Evolutionary conservation across 805 yeast species (phyloP).

Genomic region (Saturnispora dispora): DNA sequence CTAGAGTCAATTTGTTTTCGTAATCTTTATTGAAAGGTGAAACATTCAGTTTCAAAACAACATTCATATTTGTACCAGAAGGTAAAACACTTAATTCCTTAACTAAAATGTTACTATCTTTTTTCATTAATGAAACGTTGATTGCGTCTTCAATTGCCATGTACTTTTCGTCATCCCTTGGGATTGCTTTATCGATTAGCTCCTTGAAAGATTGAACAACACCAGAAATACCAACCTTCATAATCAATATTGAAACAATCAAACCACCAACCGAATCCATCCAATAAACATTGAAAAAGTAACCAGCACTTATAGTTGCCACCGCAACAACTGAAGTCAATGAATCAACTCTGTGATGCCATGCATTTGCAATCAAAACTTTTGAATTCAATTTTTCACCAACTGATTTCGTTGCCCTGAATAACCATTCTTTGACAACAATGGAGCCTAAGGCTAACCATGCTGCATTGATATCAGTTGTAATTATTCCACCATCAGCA

Average conservation of each 20-base stretch:
- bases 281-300: slow-evolving; percentile 68
- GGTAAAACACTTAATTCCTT: slow-evolving; percentile 38
- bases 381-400: slow-evolving; percentile 75
- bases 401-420: slow-evolving; percentile 69
- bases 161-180: slow-evolving; percentile 42
- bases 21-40: slow-evolving; percentile 23
- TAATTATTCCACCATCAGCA: slow-evolving; percentile 23
- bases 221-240: slow-evolving; percentile 78
- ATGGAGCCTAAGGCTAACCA: slow-evolving; percentile 93
- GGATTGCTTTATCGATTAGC: slow-evolving; percentile 64
- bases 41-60: slow-evolving; percentile 26
- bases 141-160: slow-evolving; percentile 30
- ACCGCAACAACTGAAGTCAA: slow-evolving; percentile 87
- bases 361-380: slow-evolving; percentile 91
- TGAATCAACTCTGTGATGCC: slow-evolving; percentile 97
- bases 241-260: slow-evolving; percentile 70
- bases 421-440: slow-evolving; percentile 79
- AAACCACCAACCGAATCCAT: slow-evolving; percentile 90
- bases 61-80: slow-evolving; percentile 46
- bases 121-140: slow-evolving; percentile 26
- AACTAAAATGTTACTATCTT: slow-evolving; percentile 25
- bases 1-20: slow-evolving; percentile 25
- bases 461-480: slow-evolving; percentile 81
- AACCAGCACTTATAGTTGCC: slow-evolving; percentile 78
- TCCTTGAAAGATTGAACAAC: slow-evolving; percentile 63